A percentile compares a stretch with the other conserved stretches of the same genome.
phyloP scores from a whole-genome alignment of 2,329 filamentous ascomycete species.

The Diaporthe ampelina region DNA sequence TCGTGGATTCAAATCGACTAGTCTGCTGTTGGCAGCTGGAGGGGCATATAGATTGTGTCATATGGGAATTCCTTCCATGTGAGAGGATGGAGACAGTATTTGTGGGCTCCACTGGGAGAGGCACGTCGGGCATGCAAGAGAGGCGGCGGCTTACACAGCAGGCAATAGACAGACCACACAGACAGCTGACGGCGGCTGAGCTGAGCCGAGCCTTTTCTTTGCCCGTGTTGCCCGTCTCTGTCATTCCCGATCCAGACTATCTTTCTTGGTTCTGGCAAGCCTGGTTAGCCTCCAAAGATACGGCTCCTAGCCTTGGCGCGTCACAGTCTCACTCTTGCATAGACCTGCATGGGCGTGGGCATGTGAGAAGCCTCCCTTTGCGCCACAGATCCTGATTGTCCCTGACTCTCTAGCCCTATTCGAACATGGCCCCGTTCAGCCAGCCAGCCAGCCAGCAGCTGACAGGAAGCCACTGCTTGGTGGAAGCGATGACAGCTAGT shows the following conservation, averaged over 20 bases:
- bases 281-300: background rate
- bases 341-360: background rate
- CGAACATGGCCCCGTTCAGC: too few relatives aligned
- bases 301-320: constrained; percentile 8
- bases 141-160: background rate
- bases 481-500: background rate
- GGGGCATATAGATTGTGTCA: background rate
- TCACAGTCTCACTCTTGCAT: constrained; percentile 9
- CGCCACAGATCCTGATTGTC: background rate
- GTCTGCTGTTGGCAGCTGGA: background rate
- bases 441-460: constrained; percentile 1
- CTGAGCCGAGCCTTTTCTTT: background rate
- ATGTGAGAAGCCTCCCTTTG: constrained; percentile 31
- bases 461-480: background rate
- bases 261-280: background rate
- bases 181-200: background rate
- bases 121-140: background rate
- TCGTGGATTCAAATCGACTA: background rate
- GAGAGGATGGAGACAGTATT: background rate
- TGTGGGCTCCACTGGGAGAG: background rate
- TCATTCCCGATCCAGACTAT: background rate
- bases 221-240: background rate
- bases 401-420: background rate
- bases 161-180: too few relatives aligned
- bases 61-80: background rate